Base-by-base conservation (phyloP, 176 grass and related monocot genomes). In the Juncus effusus region DNA sequence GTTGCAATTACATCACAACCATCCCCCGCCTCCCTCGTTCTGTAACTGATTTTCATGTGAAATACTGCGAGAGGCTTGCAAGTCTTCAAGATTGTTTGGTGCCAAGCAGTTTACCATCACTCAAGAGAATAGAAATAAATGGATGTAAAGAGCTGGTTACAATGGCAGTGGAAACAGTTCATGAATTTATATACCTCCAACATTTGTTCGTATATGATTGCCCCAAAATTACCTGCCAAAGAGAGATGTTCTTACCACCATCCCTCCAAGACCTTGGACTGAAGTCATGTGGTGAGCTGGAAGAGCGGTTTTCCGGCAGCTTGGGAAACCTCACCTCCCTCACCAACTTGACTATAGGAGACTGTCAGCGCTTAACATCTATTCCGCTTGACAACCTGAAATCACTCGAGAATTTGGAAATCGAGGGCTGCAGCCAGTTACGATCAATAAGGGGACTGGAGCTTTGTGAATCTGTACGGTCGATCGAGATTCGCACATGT, bases 271-370 rank as follows among this genome's bases (percentile, higher is more conserved):
- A 3, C 3, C 42, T 70, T 10, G 1, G 12, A 4, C 36, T 79
- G 10, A 0, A 1, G 16, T 15, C 12, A 2, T 79, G 44, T 13
- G 65, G 76, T 14, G 19, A 70, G 16, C 56, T 79, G 45, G 65
- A 13, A n/a, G 39, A 54, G 4, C 61, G 38, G 4, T 19, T 72
- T 47, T 56, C 76, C 16, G 10, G 13, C 7, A 54, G 54, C 45
- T 51, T 79, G 8, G 10, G 36, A 13, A 79, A 79, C 4, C 66
- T 79, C 28, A 63, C 16, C 49, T 78, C 65, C 6, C 65, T 78
- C 2, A 16, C 14, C 12, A 8, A 13, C 0, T 62, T 78, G 16
- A 3, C 0, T 2, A 41, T 71, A 16, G 0, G 12, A 2, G 0
- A 13, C 7, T 71, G 52, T 19, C 4, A 28, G 13, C 2, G 11